These are phyloP conservation scores for Filosporella fistucella DNA, from an alignment of 495 filamentous ascomycete species.

Conservation along the genomic window DNA sequence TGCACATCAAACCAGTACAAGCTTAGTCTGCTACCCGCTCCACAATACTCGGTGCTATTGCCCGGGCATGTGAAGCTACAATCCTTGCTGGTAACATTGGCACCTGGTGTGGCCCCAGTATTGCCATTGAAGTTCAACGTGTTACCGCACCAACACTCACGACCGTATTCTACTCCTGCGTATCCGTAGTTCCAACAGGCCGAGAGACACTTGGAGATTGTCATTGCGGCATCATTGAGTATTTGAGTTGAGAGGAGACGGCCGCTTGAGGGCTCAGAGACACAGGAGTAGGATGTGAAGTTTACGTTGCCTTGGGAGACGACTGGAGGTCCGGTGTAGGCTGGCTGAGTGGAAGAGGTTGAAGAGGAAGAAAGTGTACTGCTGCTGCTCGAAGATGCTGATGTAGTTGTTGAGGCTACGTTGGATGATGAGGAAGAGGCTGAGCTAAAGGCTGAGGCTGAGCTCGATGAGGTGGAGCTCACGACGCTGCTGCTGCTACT, in stretches of 20 bases:
- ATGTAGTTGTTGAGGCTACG: not conserved
- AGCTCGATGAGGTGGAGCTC: not conserved
- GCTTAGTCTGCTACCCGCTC: conserved; percentile 31
- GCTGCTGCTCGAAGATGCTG: not conserved
- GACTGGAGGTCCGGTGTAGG: conserved; percentile 6
- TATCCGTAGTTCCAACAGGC: conserved; percentile 7
- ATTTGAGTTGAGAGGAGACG: conserved; percentile 19
- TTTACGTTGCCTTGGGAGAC: conserved; percentile 21
- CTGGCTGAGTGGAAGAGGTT: not conserved
- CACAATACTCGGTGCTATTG: conserved; percentile 34
- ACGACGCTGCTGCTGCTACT: not conserved
- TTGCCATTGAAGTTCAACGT: conserved; percentile 12
- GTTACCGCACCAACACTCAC: conserved; percentile 18
- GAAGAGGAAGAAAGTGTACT: not conserved
- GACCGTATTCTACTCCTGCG: conserved; percentile 22
- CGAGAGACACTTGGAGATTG: conserved; percentile 18
- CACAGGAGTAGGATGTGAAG: conserved; percentile 26
- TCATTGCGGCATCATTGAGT: conserved; percentile 22
- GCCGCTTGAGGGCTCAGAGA: conserved; percentile 21
- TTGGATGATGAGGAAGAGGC: not conserved
- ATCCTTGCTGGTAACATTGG: conserved; percentile 2
- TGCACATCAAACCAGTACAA: conserved; percentile 9
- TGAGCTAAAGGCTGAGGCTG: not conserved
- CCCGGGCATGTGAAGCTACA: conserved; percentile 39
- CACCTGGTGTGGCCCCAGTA: not conserved